A percentile compares a stretch with the other conserved stretches of the same genome.
phyloP scores from a whole-genome alignment of 208 protist genomes.

The Wallacemonas sp. region DNA sequence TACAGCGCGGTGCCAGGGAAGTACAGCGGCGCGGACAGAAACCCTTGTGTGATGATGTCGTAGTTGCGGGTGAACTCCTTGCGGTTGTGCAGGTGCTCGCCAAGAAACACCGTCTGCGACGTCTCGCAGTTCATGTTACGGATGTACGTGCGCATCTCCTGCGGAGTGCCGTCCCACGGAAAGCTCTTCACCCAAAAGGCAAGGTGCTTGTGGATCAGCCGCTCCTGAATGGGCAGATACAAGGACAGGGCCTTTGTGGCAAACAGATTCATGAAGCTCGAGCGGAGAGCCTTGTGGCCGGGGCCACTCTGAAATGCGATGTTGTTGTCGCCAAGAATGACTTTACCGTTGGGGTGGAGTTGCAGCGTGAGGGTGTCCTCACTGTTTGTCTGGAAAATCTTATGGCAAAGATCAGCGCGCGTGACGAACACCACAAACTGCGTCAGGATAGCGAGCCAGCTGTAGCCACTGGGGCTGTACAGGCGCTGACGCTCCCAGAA shows the following conservation, averaged over 20 bases:
- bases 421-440: slow-evolving; percentile 83
- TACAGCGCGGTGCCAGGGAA: slow-evolving; percentile 91
- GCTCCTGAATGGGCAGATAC: slow-evolving; percentile 81
- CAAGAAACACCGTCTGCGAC: slow-evolving; percentile 92
- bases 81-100: slow-evolving; percentile 86
- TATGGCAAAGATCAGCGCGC: slow-evolving; percentile 74
- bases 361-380: slow-evolving; percentile 75
- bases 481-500: slow-evolving; percentile 85
- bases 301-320: slow-evolving; percentile 86
- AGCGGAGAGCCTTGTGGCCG: slow-evolving; percentile 78
- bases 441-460: slow-evolving; percentile 72
- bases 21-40: slow-evolving; percentile 90
- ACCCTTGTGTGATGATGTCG: slow-evolving; percentile 93
- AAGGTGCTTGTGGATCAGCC: slow-evolving; percentile 69
- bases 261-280: slow-evolving; percentile 87
- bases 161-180: slow-evolving; percentile 47
- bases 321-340: slow-evolving; percentile 87
- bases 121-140: slow-evolving; percentile 93
- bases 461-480: slow-evolving; percentile 76
- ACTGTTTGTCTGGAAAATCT: slow-evolving; percentile 80
- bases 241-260: slow-evolving; percentile 82
- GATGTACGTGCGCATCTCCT: slow-evolving; percentile 83
- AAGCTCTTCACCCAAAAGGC: slow-evolving; percentile 62
- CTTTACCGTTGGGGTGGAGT: slow-evolving; percentile 81
- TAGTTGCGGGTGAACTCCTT: slow-evolving; percentile 91